Evolutionary conservation across 345 rosid genomes (phyloP), one percentile per base, ranked within the genome.

Genomic region (Gossypioides kirkii): DNA sequence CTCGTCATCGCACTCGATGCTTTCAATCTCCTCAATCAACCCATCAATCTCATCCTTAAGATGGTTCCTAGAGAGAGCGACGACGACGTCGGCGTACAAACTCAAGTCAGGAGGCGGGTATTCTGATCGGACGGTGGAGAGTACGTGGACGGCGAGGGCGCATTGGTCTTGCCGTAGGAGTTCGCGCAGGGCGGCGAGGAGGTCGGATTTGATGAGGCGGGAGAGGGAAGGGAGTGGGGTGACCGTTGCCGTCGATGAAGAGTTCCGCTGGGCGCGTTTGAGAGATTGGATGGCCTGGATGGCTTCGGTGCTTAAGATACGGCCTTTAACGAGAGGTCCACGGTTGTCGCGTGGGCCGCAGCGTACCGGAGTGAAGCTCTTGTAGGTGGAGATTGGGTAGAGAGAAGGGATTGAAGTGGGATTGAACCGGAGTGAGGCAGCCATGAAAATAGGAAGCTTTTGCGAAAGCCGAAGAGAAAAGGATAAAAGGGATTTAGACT

Each of bases 251-350:
- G 81, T 79, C 10, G 82, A 60, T 9, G 70, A 22, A 11, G 70
- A 54, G n/a, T 26, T 54, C 36, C 78, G 79, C 53, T 78, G 68
- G 18, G 96, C 87, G 23, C 98, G 90, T 68, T 90, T 94, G 18
- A 89, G 89, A 76, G 92, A 77, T 70, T 94, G 98, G 70, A 92
- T 81, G 79, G 98, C 91, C 26, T 89, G 97, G 83, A 94, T 94
- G 54, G 98, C 97, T 83, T 94, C 98, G 1, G 82, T 80, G 89
- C 97, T 90, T 26, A 92, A 76, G 82, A 84, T 84, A 18, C 97
- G 85, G 69, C 97, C 98, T 84, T 87, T 92, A 38, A 92, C 83
- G 66, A 92, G 92, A 45, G 97, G 97, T 42, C 97, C 97, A 7
- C 93, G 97, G 73, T 88, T 86, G 82, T 79, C 86, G 0, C 97